Base-by-base conservation (phyloP, 1,284 basidiomycete genomes). In the Trametes pubescens region DNA sequence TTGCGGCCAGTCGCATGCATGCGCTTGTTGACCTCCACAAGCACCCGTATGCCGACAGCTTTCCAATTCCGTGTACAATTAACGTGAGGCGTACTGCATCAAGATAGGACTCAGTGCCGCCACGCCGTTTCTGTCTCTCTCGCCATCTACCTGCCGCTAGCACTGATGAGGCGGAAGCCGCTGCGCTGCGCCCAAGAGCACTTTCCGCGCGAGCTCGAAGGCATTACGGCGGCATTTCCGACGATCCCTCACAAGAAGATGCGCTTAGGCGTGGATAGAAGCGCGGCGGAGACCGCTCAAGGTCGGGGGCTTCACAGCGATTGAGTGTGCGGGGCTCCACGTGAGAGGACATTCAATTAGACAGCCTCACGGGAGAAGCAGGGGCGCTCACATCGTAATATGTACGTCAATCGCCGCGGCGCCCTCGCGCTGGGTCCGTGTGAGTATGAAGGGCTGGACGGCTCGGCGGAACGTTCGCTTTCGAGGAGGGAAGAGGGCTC, bases 341-440 rank as follows among this genome's bases (percentile, higher is more conserved):
- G 26, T 16, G 47, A 24, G 47, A 14, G 47, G 16, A 4, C 24
- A 49, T 14, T 49, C 47, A 49, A 49, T 49, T 49, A 29, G 24
- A 18, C 26, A 49, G 47, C 24, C 47, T 49, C 47, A 49, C 47
- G 47, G 47, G 47, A 49, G 47, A 49, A 49, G 47, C 47, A 49
- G 47, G 24, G 14, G 47, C 24, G 47, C 24, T 2, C 7, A 21
- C 21, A 21, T 14, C 24, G 22, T 26, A 49, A 32, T 4, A 29
- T 49, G 47, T 29, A 32, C 29, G 47, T 49, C 40, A 43, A 38
- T 3, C 37, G 37, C 37, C 37, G 37, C 11, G 37, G 14, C 37
- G 37, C 37, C 37, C 37, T 38, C 37, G 5, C 46, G 21, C 22
- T 47, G 46, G n/a, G 46, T 21, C 22, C 22, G 46, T 47, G 46